phyloP scores from a whole-genome alignment of 106 monocot genomes.

The Dendrobium nobile region DNA sequence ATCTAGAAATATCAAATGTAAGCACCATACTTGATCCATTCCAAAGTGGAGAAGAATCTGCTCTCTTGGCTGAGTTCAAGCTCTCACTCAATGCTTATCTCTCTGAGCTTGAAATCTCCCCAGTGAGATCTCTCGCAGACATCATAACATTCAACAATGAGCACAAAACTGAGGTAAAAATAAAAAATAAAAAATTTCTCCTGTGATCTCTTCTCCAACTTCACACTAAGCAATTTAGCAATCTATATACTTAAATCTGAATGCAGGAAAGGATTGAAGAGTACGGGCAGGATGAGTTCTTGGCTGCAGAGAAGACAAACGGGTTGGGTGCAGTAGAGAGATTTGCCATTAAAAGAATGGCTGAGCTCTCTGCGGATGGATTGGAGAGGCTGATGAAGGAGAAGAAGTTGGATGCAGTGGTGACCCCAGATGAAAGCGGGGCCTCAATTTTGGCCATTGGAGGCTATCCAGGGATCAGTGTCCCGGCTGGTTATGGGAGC shows the following conservation, averaged over 20 bases:
- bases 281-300: slow-evolving; percentile 32
- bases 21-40: slow-evolving; percentile 15
- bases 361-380: slow-evolving; percentile 26
- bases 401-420: slow-evolving; percentile 51
- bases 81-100: slow-evolving; percentile 40
- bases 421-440: slow-evolving; percentile 19
- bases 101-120: slow-evolving; percentile 30
- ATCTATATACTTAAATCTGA: background rate
- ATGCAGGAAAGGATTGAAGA: slow-evolving; percentile 51
- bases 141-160: slow-evolving; percentile 53
- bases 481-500: slow-evolving; percentile 57
- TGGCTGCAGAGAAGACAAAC: slow-evolving; percentile 36
- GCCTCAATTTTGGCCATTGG: slow-evolving; percentile 39
- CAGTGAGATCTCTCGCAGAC: slow-evolving; percentile 50
- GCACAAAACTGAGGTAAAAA: slow-evolving; percentile 29
- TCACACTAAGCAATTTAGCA: background rate
- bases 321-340: slow-evolving; percentile 29
- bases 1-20: slow-evolving; percentile 32
- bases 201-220: background rate
- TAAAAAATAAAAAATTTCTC: background rate
- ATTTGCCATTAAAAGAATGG: slow-evolving; percentile 27
- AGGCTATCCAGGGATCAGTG: slow-evolving; percentile 61
- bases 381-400: slow-evolving; percentile 56
- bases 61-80: slow-evolving; percentile 50
- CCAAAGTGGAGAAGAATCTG: slow-evolving; percentile 18